These are phyloP conservation scores for Lactarius indigo DNA, from an alignment of 768 basidiomycete species.

Conservation along the genomic window DNA sequence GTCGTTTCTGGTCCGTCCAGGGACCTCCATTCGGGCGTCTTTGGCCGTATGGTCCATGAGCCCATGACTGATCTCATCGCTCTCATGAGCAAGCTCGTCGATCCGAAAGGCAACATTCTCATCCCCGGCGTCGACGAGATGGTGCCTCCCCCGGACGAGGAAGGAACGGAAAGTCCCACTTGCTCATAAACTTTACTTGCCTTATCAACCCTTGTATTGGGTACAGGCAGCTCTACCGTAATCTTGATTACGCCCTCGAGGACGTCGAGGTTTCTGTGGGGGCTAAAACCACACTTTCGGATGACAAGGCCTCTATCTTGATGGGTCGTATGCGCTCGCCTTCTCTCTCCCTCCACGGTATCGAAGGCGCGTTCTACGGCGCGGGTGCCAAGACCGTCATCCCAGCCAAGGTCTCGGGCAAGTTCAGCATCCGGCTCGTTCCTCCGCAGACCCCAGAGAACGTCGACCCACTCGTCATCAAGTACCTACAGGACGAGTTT, in stretches of 20 bases:
- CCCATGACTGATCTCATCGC: constrained; percentile 92
- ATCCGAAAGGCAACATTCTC: constrained; percentile 73
- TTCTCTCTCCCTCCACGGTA: constrained; percentile 88
- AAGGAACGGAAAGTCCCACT: constrained; percentile 57
- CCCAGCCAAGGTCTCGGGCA: constrained; percentile 82
- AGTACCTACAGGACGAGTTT: constrained; percentile 76
- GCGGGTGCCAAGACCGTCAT: constrained; percentile 91
- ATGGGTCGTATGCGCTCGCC: constrained; percentile 95
- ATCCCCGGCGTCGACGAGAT: constrained; percentile 87
- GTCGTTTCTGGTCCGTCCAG: constrained; percentile 77
- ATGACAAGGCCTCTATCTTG: constrained; percentile 72
- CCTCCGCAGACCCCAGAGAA: constrained; percentile 81
- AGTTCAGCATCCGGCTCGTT: constrained; percentile 93
- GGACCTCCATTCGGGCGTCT: constrained; percentile 89
- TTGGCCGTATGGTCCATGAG: constrained; percentile 78
- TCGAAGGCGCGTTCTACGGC: constrained; percentile 90
- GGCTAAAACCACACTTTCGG: constrained; percentile 66
- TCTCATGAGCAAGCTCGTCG: constrained; percentile 84
- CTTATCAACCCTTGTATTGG: not conserved
- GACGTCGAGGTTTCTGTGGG: constrained; percentile 80
- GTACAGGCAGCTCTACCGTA: constrained; percentile 62
- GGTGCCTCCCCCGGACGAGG: constrained; percentile 66
- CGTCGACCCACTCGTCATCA: constrained; percentile 65
- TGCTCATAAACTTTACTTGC: not conserved
- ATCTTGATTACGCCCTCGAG: constrained; percentile 63